A percentile compares a stretch with the other conserved stretches of the same genome.
Conservation (phyloP, 2,329 filamentous ascomycete species). For the Alternaria alternata region DNA sequence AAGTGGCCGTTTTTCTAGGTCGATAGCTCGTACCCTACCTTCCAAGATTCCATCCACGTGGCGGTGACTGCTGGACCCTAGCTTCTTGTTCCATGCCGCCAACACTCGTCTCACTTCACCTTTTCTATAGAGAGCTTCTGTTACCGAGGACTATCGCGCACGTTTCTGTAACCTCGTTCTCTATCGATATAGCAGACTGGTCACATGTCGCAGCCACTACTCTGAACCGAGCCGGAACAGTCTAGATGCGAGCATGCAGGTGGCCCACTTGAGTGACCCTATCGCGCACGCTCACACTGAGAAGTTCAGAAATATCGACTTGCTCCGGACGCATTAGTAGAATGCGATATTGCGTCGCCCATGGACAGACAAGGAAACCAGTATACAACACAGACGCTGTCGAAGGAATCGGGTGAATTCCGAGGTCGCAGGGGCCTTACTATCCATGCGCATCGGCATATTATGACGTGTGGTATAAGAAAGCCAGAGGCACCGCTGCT, state of each 20-base stretch:
- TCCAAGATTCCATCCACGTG: not conserved
- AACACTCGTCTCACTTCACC: not conserved
- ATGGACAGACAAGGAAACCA: not conserved
- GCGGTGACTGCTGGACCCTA: conserved; percentile 5
- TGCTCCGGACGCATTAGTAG: not conserved
- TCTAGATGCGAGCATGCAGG: too few relatives aligned
- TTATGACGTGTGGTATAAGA: not conserved
- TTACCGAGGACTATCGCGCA: not conserved
- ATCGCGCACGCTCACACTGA: not conserved
- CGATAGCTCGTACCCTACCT: not conserved
- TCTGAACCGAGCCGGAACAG: not conserved
- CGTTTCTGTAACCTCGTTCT: not conserved
- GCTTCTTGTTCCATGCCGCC: not conserved
- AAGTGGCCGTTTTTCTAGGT: not conserved
- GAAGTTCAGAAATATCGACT: not conserved
- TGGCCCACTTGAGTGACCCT: not conserved
- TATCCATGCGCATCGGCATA: not conserved
- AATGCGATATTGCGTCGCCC: not conserved
- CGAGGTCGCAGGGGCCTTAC: not conserved
- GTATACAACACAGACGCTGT: not conserved
- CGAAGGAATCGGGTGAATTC: not conserved
- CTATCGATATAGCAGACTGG: not conserved
- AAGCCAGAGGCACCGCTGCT: not conserved
- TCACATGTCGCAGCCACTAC: not conserved
- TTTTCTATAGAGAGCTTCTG: not conserved